Base-by-base conservation (phyloP, 768 basidiomycete species). In the Pleurotus platypus region DNA sequence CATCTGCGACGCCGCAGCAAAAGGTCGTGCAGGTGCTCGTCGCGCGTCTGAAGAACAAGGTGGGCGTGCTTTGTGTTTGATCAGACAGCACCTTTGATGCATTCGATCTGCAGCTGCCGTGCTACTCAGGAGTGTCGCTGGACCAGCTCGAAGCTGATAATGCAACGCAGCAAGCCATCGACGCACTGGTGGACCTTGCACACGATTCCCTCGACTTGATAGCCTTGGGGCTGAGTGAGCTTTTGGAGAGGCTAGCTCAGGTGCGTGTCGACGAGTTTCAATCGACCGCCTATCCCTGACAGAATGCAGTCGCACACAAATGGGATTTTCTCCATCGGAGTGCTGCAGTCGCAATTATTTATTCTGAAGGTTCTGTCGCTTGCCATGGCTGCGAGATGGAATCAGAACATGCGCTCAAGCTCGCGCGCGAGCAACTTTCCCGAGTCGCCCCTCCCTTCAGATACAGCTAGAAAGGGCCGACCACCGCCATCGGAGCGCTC, bases 281-380 rank as follows among this genome's bases (percentile, higher is more conserved):
- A 11, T 35, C 30, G 3, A 35, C 30, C 9, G 30, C 3, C 30
- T 35, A 35, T 11, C 30, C 9, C 30, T 35, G 30, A 35, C 8
- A 8, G 11, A 35, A 9, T 87, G 79, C 86, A 85, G 75, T 73
- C 76, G 59, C 82, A 84, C 63, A 60, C 70, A 12, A 71, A 76
- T 22, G 83, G 82, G 1, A 73, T 76, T 55, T 72, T 81, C 57
- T 75, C 85, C 2, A 75, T 90, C 15, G 88, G 92, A 56, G 81
- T 87, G 43, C 78, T 94, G 3, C 92, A 95, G 66, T 94, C 93
- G 0, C 90, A 94, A 67, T 76, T 95, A 1, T 92, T 91, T 63
- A 72, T 95, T 39, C 78, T 94, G 64, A 92, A 94, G 71, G 85
- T 94, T 20, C 70, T 96, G 11, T 80, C 87, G 0, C 77, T 88